Evolutionary conservation across 2,329 filamentous ascomycete species (phyloP), one percentile per base, ranked within the genome.

Genomic region (Xylaria multiplex): DNA sequence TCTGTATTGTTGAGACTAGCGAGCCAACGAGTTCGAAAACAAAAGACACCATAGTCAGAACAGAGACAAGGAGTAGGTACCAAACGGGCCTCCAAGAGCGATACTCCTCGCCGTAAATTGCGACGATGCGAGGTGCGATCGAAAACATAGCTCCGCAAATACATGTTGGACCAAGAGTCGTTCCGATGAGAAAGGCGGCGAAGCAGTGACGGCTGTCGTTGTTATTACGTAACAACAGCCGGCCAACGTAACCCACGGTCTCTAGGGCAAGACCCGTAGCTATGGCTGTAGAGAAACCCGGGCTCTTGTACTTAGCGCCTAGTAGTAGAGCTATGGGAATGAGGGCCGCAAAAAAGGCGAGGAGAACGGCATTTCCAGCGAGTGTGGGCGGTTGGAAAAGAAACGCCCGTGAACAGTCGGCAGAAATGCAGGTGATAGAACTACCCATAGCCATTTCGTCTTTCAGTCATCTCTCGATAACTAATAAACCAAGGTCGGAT

Each of bases 171-270:
- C 83, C 84, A 42, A 84, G 72, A 22, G 82, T 74, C 1, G 82
- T 84, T 19, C 84, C 84, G 13, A 84, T 68, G 37, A 85, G 72
- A 62, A 78, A 84, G 4, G 86, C 68, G 11, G 79, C 74, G 67
- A 85, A 84, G 64, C 75, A 79, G 2, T 73, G 72, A 54, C 76
- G 75, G 64, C 73, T 79, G 45, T 75, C 74, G 8, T 72, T 71
- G 32, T 77, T 69, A 7, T 70, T 73, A 48, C 77, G 76, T 13
- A 85, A 77, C 35, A 85, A 71, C 6, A 85, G 62, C 43, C 81
- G 79, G 3, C 82, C 83, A 14, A 80, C 74, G 66, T 85, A 85
- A 14, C 83, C 83, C 49, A 84, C 43, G 7, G 82, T 73, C 65
- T 84, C 82, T 7, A 85, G 66, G 6, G 79, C 65, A 14, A 85